Conservation (phyloP, 2,329 filamentous ascomycete species). For the Metarhizium sp. region DNA sequence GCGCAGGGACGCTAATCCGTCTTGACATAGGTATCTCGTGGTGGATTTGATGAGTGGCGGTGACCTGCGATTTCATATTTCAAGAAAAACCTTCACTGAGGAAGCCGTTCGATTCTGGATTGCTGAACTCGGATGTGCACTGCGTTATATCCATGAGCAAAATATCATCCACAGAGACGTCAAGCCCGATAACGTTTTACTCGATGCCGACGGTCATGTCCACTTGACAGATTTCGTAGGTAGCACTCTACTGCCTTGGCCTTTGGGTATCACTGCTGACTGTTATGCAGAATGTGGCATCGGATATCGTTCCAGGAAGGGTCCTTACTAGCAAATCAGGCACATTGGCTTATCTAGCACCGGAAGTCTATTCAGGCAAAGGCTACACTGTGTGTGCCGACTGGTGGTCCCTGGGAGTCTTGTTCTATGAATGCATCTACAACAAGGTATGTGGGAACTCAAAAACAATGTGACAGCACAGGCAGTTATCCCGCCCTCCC, state of each 20-base stretch:
- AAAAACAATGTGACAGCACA: background rate
- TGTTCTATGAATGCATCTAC: conserved; percentile 99
- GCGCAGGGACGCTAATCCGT: background rate
- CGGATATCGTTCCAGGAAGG: conserved; percentile 77
- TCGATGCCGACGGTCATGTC: conserved; percentile 86
- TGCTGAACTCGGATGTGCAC: conserved; percentile 81
- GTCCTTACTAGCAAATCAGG: conserved; percentile 91
- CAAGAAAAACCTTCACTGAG: conserved; percentile 94
- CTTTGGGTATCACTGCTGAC: conserved; percentile 5
- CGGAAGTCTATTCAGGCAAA: conserved; percentile 85
- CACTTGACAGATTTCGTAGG: conserved; percentile 92
- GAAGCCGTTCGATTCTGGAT: conserved; percentile 97
- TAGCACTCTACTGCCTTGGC: background rate
- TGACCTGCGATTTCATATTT: conserved; percentile 95
- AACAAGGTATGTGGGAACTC: conserved; percentile 61
- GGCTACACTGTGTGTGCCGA: conserved; percentile 88
- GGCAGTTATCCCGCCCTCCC: background rate
- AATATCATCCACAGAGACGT: conserved; percentile 86
- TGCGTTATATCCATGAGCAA: conserved; percentile 78
- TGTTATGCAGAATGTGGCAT: conserved; percentile 79
- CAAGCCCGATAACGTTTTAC: conserved; percentile 83
- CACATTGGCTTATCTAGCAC: conserved; percentile 88
- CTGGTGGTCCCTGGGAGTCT: conserved; percentile 96
- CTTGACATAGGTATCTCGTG: conserved; percentile 71
- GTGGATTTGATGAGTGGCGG: conserved; percentile 98